A percentile compares a stretch with the other conserved stretches of the same genome.
phyloP scores from a whole-genome alignment of 371 early-diverging fungal species.

The Mortierella sp. region DNA sequence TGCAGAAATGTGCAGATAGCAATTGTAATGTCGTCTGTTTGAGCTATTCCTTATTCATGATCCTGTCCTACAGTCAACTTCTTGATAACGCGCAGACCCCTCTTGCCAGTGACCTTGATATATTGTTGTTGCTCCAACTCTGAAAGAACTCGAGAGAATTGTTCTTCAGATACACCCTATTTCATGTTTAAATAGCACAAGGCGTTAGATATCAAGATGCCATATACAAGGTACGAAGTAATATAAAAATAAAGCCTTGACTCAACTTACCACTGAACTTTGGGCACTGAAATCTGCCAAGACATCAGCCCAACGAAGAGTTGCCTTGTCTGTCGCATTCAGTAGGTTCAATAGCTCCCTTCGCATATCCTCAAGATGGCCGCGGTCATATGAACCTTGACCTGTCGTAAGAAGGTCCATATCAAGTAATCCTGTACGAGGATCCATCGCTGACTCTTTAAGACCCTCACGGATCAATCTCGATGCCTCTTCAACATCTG shows the following conservation, averaged over 20 bases:
- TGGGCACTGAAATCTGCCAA: conserved; percentile 65
- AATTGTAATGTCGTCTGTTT: neutral
- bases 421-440: conserved; percentile 98
- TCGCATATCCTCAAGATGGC: conserved; percentile 63
- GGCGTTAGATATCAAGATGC: neutral
- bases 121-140: conserved; percentile 56
- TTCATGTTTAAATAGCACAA: neutral
- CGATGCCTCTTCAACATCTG: conserved; percentile 90
- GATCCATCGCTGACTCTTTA: conserved; percentile 97
- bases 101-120: conserved; percentile 50
- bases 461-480: conserved; percentile 93
- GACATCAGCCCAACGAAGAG: conserved; percentile 58
- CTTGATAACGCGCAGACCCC: conserved; percentile 49
- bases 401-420: conserved; percentile 98
- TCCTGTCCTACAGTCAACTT: conserved; percentile 43
- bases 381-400: conserved; percentile 67
- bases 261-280: conserved; percentile 62
- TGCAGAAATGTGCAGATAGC: no score
- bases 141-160: conserved; percentile 43
- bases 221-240: neutral
- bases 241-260: neutral
- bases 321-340: conserved; percentile 52
- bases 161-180: conserved; percentile 44
- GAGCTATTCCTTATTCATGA: conserved; percentile 18
- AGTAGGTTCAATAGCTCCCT: conserved; percentile 61